Percentiles rank a stretch among this genome's conserved stretches.
These are phyloP conservation scores for Globisporangium ultimum DNA, from an alignment of 352 stramenopile genomes.

Conservation along the genomic window DNA sequence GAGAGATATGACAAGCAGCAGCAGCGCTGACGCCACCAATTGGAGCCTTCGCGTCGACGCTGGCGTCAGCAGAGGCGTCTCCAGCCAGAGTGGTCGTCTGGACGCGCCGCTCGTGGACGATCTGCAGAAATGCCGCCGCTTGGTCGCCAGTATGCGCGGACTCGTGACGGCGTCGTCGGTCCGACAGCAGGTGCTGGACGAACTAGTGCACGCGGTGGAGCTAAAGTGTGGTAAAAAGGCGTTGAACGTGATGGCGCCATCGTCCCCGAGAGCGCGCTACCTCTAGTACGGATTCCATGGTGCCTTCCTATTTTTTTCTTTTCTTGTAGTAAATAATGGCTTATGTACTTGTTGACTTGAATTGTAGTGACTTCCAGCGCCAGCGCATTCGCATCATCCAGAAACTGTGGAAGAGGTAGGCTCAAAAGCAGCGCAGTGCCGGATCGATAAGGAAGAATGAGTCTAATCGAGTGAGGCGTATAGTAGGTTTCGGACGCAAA, in stretches of 20 bases:
- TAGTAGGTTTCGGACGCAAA: slow-evolving; percentile 20
- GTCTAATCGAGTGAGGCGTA: too few species aligned
- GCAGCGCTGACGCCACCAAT: too few species aligned
- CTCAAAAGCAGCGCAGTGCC: too few species aligned
- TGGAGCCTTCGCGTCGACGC: too few species aligned
- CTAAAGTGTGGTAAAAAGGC: too few species aligned
- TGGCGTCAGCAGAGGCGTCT: too few species aligned
- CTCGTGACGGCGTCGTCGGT: slow-evolving; percentile 39
- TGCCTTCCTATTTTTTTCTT: not conserved
- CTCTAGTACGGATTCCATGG: slow-evolving; percentile 15
- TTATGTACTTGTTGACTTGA: not conserved
- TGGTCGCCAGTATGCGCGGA: slow-evolving; percentile 47
- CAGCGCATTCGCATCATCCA: slow-evolving; percentile 17
- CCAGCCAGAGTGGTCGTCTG: too few species aligned
- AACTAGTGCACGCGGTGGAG: slow-evolving; percentile 18
- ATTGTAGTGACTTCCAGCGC: slow-evolving; percentile 5
- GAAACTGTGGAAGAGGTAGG: slow-evolving; percentile 15
- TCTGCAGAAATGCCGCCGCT: slow-evolving; percentile 45
- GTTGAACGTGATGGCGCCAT: too few species aligned
- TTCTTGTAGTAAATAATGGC: slow-evolving; percentile 2
- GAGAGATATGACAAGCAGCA: too few species aligned
- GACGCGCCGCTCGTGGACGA: slow-evolving; percentile 20
- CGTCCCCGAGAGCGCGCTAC: slow-evolving; percentile 31
- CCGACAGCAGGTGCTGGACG: slow-evolving; percentile 29
- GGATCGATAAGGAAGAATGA: too few species aligned